Conservation (phyloP, 345 rosid species). For the Populus tremula region DNA sequence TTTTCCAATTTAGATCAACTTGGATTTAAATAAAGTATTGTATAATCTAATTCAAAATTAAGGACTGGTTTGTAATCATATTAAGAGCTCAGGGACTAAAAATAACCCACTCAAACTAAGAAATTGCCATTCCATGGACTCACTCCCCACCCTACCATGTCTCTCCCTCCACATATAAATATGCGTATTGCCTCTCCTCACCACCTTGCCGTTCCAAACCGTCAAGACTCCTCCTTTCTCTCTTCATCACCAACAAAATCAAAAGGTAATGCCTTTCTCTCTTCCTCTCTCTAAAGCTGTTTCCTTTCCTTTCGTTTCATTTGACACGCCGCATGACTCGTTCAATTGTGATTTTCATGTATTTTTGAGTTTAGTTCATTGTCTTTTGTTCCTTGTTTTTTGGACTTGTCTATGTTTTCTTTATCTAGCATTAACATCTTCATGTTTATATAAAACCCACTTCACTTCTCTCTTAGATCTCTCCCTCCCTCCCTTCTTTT, state of each 20-base stretch:
- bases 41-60: no score
- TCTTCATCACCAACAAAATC: neutral
- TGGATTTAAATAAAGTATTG: no score
- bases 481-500: neutral
- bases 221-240: neutral
- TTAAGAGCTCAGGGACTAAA: no score
- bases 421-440: neutral
- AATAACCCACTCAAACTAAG: no score
- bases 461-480: neutral
- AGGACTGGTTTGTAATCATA: no score
- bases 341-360: neutral
- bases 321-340: neutral
- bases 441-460: neutral
- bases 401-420: neutral
- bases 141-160: neutral
- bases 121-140: neutral
- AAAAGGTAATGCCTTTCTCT: neutral
- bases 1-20: no score
- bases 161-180: neutral
- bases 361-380: neutral
- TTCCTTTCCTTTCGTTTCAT: neutral
- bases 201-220: neutral
- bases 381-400: neutral
- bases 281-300: neutral
- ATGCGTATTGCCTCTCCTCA: neutral